These are phyloP conservation scores for Gnetum montanum DNA, from an alignment of 75 land plant species.

Conservation along the genomic window DNA sequence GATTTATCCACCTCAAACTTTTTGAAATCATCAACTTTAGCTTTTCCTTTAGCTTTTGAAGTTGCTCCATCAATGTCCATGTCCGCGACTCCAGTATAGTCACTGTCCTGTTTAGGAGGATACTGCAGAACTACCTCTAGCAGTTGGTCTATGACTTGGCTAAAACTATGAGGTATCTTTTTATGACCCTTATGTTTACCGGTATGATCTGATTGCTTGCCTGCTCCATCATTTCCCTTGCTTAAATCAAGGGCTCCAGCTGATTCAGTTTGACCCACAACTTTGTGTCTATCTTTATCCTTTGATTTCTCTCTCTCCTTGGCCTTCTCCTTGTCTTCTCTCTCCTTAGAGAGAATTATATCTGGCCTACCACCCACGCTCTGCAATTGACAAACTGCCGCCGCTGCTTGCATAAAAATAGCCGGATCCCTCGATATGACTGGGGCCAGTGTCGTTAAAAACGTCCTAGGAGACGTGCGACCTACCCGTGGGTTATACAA, in stretches of 20 bases:
- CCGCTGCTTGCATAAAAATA: slow-evolving; percentile 80
- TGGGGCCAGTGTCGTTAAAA: slow-evolving; percentile 83
- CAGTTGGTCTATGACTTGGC: slow-evolving; percentile 81
- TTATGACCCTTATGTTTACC: slow-evolving; percentile 66
- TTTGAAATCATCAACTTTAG: slow-evolving; percentile 46
- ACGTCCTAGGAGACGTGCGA: slow-evolving; percentile 49
- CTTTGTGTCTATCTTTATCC: slow-evolving; percentile 33
- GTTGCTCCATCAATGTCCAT: slow-evolving; percentile 84
- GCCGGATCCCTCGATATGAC: slow-evolving; percentile 83
- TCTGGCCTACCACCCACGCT: slow-evolving; percentile 45
- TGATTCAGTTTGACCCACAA: slow-evolving; percentile 18
- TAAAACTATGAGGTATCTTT: slow-evolving; percentile 67
- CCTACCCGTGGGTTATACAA: slow-evolving; percentile 39
- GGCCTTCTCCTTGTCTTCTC: slow-evolving; percentile 58
- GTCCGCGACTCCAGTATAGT: slow-evolving; percentile 13
- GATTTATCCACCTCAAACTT: slow-evolving; percentile 16
- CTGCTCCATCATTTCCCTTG: slow-evolving; percentile 47
- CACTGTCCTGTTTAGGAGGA: slow-evolving; percentile 39
- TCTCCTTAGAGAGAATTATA: slow-evolving; percentile 72
- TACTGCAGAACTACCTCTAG: slow-evolving; percentile 73
- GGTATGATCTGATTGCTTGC: slow-evolving; percentile 35
- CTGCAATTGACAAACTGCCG: slow-evolving; percentile 75
- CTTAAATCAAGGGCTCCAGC: slow-evolving; percentile 26
- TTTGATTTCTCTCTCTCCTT: slow-evolving; percentile 24
- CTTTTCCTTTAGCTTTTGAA: slow-evolving; percentile 76